Evolutionary conservation across 805 yeast species (phyloP), one percentile per base, ranked within the genome.

Genomic region (Candida silvicultrix): DNA sequence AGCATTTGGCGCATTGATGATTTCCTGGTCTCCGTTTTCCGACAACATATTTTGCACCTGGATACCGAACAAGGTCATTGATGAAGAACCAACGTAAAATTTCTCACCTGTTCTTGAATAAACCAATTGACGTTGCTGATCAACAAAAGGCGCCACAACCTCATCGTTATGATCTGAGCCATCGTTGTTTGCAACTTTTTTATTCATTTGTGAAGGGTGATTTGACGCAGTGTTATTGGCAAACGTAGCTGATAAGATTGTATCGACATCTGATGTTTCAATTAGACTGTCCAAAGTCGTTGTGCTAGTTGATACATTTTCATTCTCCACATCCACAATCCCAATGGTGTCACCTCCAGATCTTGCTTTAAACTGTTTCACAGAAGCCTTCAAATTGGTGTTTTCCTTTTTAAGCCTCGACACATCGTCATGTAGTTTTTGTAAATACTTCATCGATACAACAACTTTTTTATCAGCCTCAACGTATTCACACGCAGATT

Each of bases 51-150:
- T 79, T 57, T 83, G 88, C 45, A 85, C 83, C 52, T 85, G 92
- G 46, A 85, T 67, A 6, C 90, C 90, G 61, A 85, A 85, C 16
- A 85, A 63, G 0, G 94, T 85, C 90, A 85, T 85, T 1, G 92
- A 84, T 0, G 90, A 83, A 0, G 89, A 81, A 0, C 95, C 95
- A 34, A 84, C 86, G 57, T 84, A 85, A 35, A 84, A 75, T 47
- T 79, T 74, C 54, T 83, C 88, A 5, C 92, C 92, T 1, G 89
- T 82, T 50, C 88, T 70, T 0, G 89, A 82, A 53, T 83, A 83
- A 2, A 85, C 80, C 38, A 85, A 66, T 44, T 88, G 72, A 2
- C 92, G 89, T 54, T 81, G 78, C 52, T 80, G 78, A 53, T 83
- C 88, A 21, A 85, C 71, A 45, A 85, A 81, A 9, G 88, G 87